Evolutionary conservation across 2,329 filamentous ascomycete genomes (phyloP), one percentile per base, ranked within the genome.

Genomic region (Aureobasidium sp.): DNA sequence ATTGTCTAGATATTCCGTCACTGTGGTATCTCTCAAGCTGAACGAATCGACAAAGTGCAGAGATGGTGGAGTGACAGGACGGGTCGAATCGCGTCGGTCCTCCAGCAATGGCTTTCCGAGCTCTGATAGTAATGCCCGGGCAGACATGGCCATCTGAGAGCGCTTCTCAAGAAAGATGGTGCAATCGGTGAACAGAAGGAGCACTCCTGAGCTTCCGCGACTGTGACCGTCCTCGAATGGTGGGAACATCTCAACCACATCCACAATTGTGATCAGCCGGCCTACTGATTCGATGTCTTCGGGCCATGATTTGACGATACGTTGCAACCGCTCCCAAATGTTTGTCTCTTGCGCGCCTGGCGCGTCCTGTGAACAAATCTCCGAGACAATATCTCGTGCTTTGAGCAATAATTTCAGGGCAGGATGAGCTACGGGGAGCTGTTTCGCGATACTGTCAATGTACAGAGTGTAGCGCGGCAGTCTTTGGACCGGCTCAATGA

Each of bases 401-500:
- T 89, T 90, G 37, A 96, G 79, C 71, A 98, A 84, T 2, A 79
- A 78, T 60, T 86, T 85, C 50, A 95, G 77, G 0, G 90, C 90
- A 2, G 90, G 88, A 66, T 97, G 90, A 7, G 86, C 83, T 47
- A 90, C 81, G 4, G 91, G 90, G 16, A 97, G 78, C 56, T 86
- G 90, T 59, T 85, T 83, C 42, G 93, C 81, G 64, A 98, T 96
- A 63, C 94, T 90, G 71, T 98, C 93, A 62, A 98, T 97, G 64
- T 97, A 85, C 30, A 98, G 76, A 63, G 89, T 96, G 71, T 98
- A 98, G 22, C 93, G 85, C 22, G 93, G 93, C 49, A 98, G 78
- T 49, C 93, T 80, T 68, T 98, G 93, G 0, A 98, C 90, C 2
- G 93, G 93, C 69, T 98, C 93, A 66, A 98, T 98, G 52, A 98